phyloP scores from a whole-genome alignment of 495 filamentous ascomycete genomes.

The Talaromyces thailandensis region DNA sequence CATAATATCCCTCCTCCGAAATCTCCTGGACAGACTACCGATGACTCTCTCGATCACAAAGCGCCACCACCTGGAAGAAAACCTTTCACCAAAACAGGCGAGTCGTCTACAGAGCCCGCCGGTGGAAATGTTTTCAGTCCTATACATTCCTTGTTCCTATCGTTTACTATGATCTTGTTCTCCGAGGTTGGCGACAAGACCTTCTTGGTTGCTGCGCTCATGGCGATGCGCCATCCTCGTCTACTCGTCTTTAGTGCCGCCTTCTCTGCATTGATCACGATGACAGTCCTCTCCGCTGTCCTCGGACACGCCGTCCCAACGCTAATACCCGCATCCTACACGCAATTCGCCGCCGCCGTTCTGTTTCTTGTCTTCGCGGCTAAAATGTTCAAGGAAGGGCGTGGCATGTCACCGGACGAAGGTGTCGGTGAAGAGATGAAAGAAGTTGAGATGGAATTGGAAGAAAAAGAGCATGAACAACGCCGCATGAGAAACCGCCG shows the following conservation, averaged over 20 bases:
- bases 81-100: slow-evolving; percentile 19
- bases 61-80: slow-evolving; percentile 27
- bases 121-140: slow-evolving; percentile 62
- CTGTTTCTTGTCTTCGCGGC: slow-evolving; percentile 86
- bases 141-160: slow-evolving; percentile 85
- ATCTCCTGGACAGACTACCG: slow-evolving; percentile 55
- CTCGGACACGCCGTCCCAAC: slow-evolving; percentile 89
- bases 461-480: slow-evolving; percentile 77
- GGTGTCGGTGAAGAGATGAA: slow-evolving; percentile 93
- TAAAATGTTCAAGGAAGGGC: slow-evolving; percentile 77
- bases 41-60: slow-evolving; percentile 55
- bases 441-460: slow-evolving; percentile 89
- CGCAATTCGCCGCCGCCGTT: slow-evolving; percentile 72
- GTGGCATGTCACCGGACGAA: slow-evolving; percentile 77
- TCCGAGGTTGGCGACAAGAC: slow-evolving; percentile 99
- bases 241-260: slow-evolving; percentile 89
- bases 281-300: slow-evolving; percentile 96
- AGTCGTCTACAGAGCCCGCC: slow-evolving; percentile 19
- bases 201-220: slow-evolving; percentile 91
- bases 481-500: slow-evolving; percentile 40
- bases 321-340: slow-evolving; percentile 79
- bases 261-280: slow-evolving; percentile 80
- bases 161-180: slow-evolving; percentile 94
- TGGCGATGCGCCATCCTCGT: slow-evolving; percentile 98
- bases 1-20: slow-evolving; percentile 70